A percentile compares a stretch with the other conserved stretches of the same genome.
These are phyloP conservation scores for Sungouiella thailandica DNA, from an alignment of 805 yeast genomes.

Conservation along the genomic window DNA sequence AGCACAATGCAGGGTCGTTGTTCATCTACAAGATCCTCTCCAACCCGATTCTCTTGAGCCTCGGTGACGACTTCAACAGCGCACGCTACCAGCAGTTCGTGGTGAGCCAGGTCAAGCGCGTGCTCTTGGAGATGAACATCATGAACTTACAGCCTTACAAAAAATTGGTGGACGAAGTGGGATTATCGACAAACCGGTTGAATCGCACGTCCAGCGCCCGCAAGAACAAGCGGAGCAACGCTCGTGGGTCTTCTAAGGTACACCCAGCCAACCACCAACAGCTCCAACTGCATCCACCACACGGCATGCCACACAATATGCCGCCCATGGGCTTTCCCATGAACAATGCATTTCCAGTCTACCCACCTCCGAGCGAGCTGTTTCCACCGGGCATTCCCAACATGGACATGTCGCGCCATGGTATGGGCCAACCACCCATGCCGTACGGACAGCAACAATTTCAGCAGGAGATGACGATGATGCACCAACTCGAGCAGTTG, in stretches of 20 bases:
- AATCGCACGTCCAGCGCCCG: conserved; percentile 24
- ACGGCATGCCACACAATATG: neutral
- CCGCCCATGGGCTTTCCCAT: conserved; percentile 2
- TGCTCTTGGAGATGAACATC: conserved; percentile 56
- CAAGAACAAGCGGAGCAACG: conserved; percentile 17
- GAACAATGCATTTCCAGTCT: neutral
- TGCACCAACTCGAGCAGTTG: conserved; percentile 44
- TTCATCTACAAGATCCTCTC: conserved; percentile 78
- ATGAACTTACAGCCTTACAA: conserved; percentile 65
- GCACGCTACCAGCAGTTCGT: conserved; percentile 49
- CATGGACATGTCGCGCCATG: neutral
- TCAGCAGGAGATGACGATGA: conserved; percentile 22
- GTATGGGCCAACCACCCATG: neutral
- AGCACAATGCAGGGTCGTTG: conserved; percentile 46
- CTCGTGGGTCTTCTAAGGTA: neutral
- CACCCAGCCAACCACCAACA: conserved; percentile 1
- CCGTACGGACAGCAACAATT: conserved; percentile 1
- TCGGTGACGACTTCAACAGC: conserved; percentile 16
- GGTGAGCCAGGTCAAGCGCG: conserved; percentile 55
- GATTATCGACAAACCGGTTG: conserved; percentile 43
- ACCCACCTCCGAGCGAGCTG: neutral
- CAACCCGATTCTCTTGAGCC: conserved; percentile 51
- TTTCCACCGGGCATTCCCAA: neutral
- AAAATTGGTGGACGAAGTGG: conserved; percentile 88
- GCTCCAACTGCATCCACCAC: neutral